Percentiles rank a stretch among this genome's conserved stretches.
Evolutionary conservation across 2,329 filamentous ascomycete species (phyloP).

Genomic region (Colletotrichum simmondsii): DNA sequence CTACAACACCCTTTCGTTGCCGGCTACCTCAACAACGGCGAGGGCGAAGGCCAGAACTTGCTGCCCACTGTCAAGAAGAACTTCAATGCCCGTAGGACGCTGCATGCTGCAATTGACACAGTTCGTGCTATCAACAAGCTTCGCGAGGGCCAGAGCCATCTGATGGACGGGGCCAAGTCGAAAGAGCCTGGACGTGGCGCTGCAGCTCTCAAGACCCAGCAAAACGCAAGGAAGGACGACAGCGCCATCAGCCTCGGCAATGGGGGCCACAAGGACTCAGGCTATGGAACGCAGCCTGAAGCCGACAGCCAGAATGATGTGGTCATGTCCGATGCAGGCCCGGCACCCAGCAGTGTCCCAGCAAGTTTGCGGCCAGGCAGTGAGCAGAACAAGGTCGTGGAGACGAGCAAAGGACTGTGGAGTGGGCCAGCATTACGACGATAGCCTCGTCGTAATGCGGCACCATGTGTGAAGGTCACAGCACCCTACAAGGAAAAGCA

Average conservation of each 20-base stretch:
- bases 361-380: constrained; percentile 65
- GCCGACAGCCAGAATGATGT: constrained; percentile 51
- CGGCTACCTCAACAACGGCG: constrained; percentile 57
- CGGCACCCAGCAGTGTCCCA: constrained; percentile 51
- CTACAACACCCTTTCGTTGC: constrained; percentile 74
- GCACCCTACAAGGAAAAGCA: not conserved
- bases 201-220: constrained; percentile 37
- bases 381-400: constrained; percentile 66
- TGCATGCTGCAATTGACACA: constrained; percentile 78
- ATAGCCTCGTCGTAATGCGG: constrained; percentile 20
- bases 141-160: constrained; percentile 68
- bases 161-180: constrained; percentile 71
- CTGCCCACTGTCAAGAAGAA: constrained; percentile 79
- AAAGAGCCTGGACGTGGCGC: constrained; percentile 58
- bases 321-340: constrained; percentile 58
- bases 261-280: constrained; percentile 54
- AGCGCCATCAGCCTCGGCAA: constrained; percentile 53
- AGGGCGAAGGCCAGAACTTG: constrained; percentile 68
- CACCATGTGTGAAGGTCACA: not conserved
- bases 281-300: constrained; percentile 57
- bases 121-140: constrained; percentile 78
- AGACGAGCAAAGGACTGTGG: constrained; percentile 74
- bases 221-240: constrained; percentile 53
- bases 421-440: constrained; percentile 38
- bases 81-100: constrained; percentile 75